A percentile compares a stretch with the other conserved stretches of the same genome.
phyloP scores from a whole-genome alignment of 1,139 yeast species.

The Lodderomyces jiufengensis region DNA sequence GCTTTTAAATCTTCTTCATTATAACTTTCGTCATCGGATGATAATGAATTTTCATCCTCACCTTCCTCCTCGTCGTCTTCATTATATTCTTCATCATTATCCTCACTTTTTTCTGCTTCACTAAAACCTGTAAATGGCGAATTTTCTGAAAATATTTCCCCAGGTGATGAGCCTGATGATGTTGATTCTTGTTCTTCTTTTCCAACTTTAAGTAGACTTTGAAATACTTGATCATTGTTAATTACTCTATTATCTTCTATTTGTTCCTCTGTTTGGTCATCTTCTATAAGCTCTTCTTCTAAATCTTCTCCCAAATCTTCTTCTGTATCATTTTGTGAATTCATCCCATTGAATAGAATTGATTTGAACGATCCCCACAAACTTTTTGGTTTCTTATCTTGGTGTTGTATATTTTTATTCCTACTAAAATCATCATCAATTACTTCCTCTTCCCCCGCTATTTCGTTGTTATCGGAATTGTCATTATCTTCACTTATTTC shows the following conservation, averaged over 20 bases:
- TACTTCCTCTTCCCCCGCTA: slow-evolving; percentile 12
- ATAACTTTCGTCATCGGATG: slow-evolving; percentile 3
- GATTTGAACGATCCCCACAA: slow-evolving; percentile 5
- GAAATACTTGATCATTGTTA: slow-evolving; percentile 12
- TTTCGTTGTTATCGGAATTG: not conserved
- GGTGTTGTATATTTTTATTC: not conserved
- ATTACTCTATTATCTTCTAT: slow-evolving; percentile 11
- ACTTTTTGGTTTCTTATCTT: slow-evolving; percentile 3
- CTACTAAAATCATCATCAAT: not conserved
- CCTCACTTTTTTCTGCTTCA: slow-evolving; percentile 24
- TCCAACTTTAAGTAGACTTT: not conserved
- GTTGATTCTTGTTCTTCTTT: not conserved
- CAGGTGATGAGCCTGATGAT: slow-evolving; percentile 4
- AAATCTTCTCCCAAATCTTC: slow-evolving; percentile 10
- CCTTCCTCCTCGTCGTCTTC: slow-evolving; percentile 13
- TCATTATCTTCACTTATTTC: not conserved
- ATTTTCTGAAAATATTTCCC: slow-evolving; percentile 15
- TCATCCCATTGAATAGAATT: slow-evolving; percentile 1
- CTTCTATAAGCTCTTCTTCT: slow-evolving; percentile 1
- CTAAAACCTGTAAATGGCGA: slow-evolving; percentile 17
- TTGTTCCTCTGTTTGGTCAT: slow-evolving; percentile 1
- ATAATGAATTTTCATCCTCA: slow-evolving; percentile 9
- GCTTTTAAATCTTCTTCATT: slow-evolving; percentile 16
- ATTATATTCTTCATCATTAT: slow-evolving; percentile 17
- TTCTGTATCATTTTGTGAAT: not conserved